Evolutionary conservation across 192 early-diverging fungal genomes (phyloP), one percentile per base, ranked within the genome.

Genomic region (Coemansia sp.): DNA sequence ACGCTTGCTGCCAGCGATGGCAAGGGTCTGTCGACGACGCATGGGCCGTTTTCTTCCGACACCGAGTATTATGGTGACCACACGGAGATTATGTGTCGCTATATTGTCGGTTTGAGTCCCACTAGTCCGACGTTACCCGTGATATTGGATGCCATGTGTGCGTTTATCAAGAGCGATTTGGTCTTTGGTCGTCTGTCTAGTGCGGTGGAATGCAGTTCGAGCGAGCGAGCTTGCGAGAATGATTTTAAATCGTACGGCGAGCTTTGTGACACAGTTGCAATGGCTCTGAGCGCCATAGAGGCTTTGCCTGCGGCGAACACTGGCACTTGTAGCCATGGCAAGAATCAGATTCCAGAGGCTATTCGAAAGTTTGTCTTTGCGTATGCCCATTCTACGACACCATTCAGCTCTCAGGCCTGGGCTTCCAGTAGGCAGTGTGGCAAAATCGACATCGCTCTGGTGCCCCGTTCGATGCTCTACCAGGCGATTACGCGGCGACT

Each of bases 31-130:
- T 74, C 81, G 1, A 69, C 66, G 2, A 84, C 81, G 8, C 73
- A 71, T 22, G 81, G 81, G 7, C 81, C 81, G 11, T 84, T 84
- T 54, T 84, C 81, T 1, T 70, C 76, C 3, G 81, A 76, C 13
- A 16, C 57, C 18, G 64, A 46, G 40, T 73, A 67, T 29, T 29
- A 38, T 18, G 81, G 74, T 24, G 81, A 84, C 71, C 70, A 84
- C 42, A 84, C 81, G 0, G 54, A 7, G 13, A 73, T 75, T 22
- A 66, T 78, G 33, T 66, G 70, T 52, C 49, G 66, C 36, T 84
- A 84, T 34, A 29, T 84, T 20, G 61, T 78, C 46, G 81, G 81
- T 0, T 33, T 84, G 12, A 68, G 62, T 22, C 24, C 40, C 31
- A 36, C 43, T 47, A 82, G 80, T 27, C 75, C 76, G 12, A 75